These are phyloP conservation scores for Coniella vitis DNA, from an alignment of 2,329 filamentous ascomycete species.

Conservation along the genomic window DNA sequence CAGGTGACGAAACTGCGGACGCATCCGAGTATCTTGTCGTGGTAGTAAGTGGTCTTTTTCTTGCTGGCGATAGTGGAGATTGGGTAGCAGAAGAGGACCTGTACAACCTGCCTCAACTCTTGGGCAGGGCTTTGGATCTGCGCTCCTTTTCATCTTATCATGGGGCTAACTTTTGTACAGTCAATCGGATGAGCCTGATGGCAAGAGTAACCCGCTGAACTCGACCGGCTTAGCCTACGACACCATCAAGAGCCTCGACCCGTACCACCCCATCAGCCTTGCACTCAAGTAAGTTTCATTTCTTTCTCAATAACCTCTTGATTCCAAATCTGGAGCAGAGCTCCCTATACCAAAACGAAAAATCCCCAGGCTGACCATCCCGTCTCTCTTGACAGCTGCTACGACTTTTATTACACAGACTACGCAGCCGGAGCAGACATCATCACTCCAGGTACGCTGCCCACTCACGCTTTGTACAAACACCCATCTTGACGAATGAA, in stretches of 20 bases:
- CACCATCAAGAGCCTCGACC: constrained; percentile 37
- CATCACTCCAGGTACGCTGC: constrained; percentile 23
- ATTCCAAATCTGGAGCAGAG: no score
- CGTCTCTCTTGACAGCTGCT: constrained; percentile 26
- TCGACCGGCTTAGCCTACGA: constrained; percentile 36
- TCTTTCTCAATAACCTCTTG: no score
- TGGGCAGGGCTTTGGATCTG: background rate
- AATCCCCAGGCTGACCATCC: background rate
- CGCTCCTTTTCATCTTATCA: background rate
- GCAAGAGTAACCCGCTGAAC: constrained; percentile 36
- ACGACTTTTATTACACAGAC: constrained; percentile 43
- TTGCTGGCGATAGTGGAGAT: no score
- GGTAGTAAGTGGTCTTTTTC: constrained; percentile 27
- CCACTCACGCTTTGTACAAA: no score
- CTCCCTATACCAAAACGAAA: no score
- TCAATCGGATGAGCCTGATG: constrained; percentile 45
- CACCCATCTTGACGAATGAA: no score
- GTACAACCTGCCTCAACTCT: no score
- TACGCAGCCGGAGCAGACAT: constrained; percentile 45
- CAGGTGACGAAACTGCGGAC: constrained; percentile 29
- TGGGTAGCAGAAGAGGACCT: no score
- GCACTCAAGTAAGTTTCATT: constrained; percentile 33
- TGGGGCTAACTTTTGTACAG: background rate
- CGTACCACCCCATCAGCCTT: constrained; percentile 45
- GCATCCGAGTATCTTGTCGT: constrained; percentile 33